Conservation (phyloP, 345 rosid species). For the Eucalyptus polyanthemos region DNA sequence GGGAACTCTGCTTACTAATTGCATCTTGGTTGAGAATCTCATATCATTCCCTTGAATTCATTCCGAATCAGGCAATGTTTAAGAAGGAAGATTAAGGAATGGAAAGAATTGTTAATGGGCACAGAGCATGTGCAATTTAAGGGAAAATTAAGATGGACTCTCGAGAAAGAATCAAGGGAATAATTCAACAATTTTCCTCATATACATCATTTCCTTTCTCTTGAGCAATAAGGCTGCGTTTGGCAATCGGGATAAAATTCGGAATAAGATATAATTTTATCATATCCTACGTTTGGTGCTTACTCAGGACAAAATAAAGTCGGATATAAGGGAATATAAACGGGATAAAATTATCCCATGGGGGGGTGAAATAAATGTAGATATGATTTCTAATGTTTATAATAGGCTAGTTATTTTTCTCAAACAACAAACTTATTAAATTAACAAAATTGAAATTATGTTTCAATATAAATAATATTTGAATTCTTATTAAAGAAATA, state of each 20-base stretch:
- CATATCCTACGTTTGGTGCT: too few species aligned
- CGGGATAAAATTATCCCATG: too few species aligned
- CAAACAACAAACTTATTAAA: too few species aligned
- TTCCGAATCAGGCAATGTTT: neutral
- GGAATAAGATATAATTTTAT: accelerated
- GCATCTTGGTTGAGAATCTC: neutral
- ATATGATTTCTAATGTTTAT: too few species aligned
- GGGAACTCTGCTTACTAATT: neutral
- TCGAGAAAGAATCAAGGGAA: neutral
- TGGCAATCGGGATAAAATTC: too few species aligned
- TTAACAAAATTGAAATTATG: too few species aligned
- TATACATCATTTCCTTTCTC: neutral
- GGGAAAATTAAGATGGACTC: neutral
- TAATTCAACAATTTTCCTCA: neutral
- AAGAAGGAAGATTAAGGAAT: neutral
- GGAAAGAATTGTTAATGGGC: neutral
- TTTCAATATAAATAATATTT: too few species aligned
- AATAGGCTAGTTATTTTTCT: too few species aligned
- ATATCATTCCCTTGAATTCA: neutral
- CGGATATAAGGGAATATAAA: too few species aligned
- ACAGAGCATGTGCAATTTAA: neutral
- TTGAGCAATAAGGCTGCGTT: neutral
- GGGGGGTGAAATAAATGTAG: too few species aligned
- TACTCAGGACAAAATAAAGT: too few species aligned
- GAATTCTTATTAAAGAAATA: too few species aligned